Base-by-base conservation (phyloP, 2,329 filamentous ascomycete species). In the Periglandula ipomoeae region DNA sequence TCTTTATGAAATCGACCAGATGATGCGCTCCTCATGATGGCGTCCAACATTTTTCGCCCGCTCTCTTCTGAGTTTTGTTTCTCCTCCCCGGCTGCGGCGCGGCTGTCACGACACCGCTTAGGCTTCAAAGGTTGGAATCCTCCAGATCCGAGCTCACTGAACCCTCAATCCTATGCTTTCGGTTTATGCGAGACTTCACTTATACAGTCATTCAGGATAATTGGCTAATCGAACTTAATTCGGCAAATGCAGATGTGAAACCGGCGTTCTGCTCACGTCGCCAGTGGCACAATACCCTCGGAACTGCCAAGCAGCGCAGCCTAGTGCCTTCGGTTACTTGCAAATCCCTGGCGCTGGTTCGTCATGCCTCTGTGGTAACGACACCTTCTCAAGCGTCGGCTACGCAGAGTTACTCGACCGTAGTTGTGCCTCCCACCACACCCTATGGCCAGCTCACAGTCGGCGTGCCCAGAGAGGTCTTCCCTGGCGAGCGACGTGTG, bases 381-480 rank as follows among this genome's bases (percentile, higher is more conserved):
- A 64, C 42, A 58, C 59, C n/a, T 50, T 54, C 35, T n/a, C 48
- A 58, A 6, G 39, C 58, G 46, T 50, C 55, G 13, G 49, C 50
- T 19, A 48, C 50, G n/a, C 59, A 61, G 19, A 52, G 61, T 10
- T 72, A 70, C 56, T 72, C 71, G 17, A 70, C 72, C 5, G 56
- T 57, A 38, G 59, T 59, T 26, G 62, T 65, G 4, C 60, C 74
- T 13, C 65, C 68, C 2, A 73, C 74, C 22, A 76, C 67, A 3
- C 86, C 88, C 0, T 94, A 89, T 64, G 70, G 76, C 19, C 72
- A 82, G 40, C 75, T 95, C 49, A 85, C 81, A 4, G 81, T 95
- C 43, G 89, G 89, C 50, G 79, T 93, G 4, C 88, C 88, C 13
- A 80, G 78, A 50, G 89, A 95, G 66, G 84, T 79, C n/a, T 89